These are phyloP conservation scores for Neurospora sp. DNA, from an alignment of 495 filamentous ascomycete genomes.

Conservation along the genomic window DNA sequence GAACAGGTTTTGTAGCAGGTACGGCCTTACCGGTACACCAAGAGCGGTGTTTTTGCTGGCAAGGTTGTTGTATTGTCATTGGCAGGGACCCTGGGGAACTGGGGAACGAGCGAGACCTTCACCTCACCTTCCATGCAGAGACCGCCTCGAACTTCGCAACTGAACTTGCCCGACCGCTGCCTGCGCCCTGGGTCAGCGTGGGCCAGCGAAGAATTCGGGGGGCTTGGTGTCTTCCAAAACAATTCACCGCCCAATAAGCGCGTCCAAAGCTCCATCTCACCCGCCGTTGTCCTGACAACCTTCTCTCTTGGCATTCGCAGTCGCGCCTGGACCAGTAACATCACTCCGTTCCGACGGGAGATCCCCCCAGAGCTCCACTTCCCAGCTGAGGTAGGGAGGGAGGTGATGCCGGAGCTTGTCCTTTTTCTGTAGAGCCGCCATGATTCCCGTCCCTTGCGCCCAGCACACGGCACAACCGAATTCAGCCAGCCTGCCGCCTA, in stretches of 20 bases:
- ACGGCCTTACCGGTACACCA: neutral
- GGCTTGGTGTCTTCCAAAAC: neutral
- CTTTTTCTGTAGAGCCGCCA: neutral
- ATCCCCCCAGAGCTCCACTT: neutral
- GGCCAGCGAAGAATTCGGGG: neutral
- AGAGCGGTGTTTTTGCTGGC: neutral
- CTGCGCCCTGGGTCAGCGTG: neutral
- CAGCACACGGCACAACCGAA: neutral
- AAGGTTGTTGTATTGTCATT: neutral
- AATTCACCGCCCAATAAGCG: slow-evolving; percentile 1
- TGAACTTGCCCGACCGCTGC: neutral
- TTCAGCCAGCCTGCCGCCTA: neutral
- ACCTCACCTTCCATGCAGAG: neutral
- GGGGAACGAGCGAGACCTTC: neutral
- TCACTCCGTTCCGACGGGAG: neutral
- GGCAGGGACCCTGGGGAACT: neutral
- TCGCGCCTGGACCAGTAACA: neutral
- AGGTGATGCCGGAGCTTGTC: neutral
- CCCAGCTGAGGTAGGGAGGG: neutral
- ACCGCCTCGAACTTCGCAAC: neutral
- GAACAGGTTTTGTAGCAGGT: neutral
- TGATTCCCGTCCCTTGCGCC: neutral
- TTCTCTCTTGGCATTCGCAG: neutral
- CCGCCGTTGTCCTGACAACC: neutral
- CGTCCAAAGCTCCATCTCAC: neutral